These are phyloP conservation scores for Vinca major DNA, from an alignment of 305 asterid species.

Conservation along the genomic window DNA sequence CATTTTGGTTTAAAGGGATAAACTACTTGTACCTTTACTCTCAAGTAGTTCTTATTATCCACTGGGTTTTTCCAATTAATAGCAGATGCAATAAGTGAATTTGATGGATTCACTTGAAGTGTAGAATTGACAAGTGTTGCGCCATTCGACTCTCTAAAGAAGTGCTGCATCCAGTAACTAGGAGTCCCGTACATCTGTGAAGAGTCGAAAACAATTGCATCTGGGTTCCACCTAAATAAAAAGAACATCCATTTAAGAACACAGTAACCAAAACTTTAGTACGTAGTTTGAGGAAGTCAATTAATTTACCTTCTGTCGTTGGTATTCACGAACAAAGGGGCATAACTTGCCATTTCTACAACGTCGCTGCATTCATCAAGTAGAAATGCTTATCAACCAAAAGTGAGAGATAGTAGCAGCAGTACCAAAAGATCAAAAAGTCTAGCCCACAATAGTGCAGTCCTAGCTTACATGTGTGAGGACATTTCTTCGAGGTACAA, in stretches of 20 bases:
- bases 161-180: constrained; percentile 97
- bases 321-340: constrained; percentile 71
- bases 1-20: neutral
- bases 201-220: constrained; percentile 84
- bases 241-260: constrained; percentile 10
- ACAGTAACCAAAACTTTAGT: neutral
- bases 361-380: constrained; percentile 47
- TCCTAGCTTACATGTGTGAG: neutral
- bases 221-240: constrained; percentile 67
- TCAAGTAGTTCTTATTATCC: constrained; percentile 36
- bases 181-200: constrained; percentile 79
- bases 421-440: neutral
- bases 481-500: neutral
- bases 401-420: neutral
- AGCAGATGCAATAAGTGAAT: constrained; percentile 65
- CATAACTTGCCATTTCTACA: constrained; percentile 91
- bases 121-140: constrained; percentile 68
- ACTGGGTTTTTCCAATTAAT: constrained; percentile 51
- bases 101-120: constrained; percentile 38
- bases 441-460: neutral
- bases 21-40: constrained; percentile 24
- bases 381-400: constrained; percentile 11
- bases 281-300: neutral
- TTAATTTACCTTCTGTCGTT: constrained; percentile 56
- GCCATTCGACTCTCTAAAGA: constrained; percentile 81